Evolutionary conservation across 805 yeast genomes (phyloP).

Genomic region (Candida ficus): DNA sequence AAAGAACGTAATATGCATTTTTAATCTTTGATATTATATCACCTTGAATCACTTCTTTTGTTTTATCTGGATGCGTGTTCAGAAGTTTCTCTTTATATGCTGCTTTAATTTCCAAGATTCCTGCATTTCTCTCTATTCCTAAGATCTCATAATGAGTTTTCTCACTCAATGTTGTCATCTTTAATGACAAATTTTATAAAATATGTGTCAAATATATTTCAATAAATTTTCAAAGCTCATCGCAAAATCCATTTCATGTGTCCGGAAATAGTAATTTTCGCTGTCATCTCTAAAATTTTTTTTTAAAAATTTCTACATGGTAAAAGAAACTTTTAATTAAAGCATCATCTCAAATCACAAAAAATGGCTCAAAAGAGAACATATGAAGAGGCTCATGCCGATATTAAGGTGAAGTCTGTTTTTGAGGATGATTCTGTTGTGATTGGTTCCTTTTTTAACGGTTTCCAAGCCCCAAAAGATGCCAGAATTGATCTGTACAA

Average conservation of each 20-base stretch:
- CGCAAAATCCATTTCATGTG: no score
- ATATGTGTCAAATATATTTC: background rate
- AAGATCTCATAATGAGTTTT: conserved; percentile 52
- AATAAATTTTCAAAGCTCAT: background rate
- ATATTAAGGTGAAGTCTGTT: conserved; percentile 31
- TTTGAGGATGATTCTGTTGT: conserved; percentile 44
- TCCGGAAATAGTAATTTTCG: background rate
- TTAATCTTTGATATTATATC: conserved; percentile 43
- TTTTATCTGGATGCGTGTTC: conserved; percentile 76
- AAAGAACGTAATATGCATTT: conserved; percentile 57
- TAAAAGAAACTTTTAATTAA: background rate
- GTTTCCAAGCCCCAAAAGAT: conserved; percentile 54
- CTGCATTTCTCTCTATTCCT: conserved; percentile 39
- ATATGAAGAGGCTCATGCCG: conserved; percentile 32
- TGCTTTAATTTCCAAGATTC: conserved; percentile 39
- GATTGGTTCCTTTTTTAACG: conserved; percentile 77
- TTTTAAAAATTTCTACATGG: background rate
- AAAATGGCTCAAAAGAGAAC: conserved; percentile 24
- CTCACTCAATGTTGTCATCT: conserved; percentile 9
- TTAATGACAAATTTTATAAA: background rate
- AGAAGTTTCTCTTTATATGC: conserved; percentile 65
- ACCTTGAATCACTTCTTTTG: conserved; percentile 11
- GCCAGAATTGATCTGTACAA: conserved; percentile 61
- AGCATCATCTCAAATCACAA: no score
- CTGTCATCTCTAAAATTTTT: conserved; percentile 4